phyloP scores from a whole-genome alignment of 345 rosid species.

The Erysimum cheiranthoides region DNA sequence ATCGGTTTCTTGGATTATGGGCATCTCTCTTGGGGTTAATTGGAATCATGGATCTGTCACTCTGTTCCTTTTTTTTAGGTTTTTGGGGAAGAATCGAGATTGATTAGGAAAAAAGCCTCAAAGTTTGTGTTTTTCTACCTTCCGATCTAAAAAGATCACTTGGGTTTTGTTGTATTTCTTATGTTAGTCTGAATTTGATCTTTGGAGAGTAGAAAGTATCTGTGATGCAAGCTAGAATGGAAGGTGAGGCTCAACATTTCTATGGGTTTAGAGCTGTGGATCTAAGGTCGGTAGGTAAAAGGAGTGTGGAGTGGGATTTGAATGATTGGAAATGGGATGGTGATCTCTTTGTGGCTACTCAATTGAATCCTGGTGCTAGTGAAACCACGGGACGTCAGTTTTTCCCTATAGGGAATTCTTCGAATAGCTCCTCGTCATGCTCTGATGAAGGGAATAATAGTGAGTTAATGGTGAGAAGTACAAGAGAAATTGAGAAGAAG shows the following conservation, averaged over 20 bases:
- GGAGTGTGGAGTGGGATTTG: conserved; percentile 83
- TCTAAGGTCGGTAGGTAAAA: conserved; percentile 65
- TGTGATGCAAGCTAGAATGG: conserved; percentile 82
- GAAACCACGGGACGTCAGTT: conserved; percentile 56
- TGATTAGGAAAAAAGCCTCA: conserved; percentile 52
- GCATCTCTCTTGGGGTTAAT: conserved; percentile 68
- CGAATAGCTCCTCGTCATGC: conserved; percentile 80
- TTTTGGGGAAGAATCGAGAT: conserved; percentile 73
- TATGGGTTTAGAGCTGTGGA: conserved; percentile 57
- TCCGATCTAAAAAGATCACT: conserved; percentile 52
- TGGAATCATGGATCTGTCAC: conserved; percentile 71
- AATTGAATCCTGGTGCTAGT: conserved; percentile 55
- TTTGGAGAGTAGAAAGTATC: conserved; percentile 40
- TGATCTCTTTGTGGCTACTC: conserved; percentile 86
- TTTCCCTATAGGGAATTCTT: conserved; percentile 78
- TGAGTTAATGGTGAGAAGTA: conserved; percentile 47
- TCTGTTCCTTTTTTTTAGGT: conserved; percentile 64
- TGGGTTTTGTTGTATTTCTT: conserved; percentile 26
- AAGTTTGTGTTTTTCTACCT: conserved; percentile 37
- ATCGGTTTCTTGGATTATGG: conserved; percentile 39
- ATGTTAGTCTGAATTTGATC: conserved; percentile 9
- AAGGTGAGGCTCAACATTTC: conserved; percentile 62
- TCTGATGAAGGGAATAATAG: conserved; percentile 76
- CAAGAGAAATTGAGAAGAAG: conserved; percentile 59
- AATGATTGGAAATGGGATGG: conserved; percentile 99